Evolutionary conservation across 805 yeast genomes (phyloP).

Genomic region (Lachancea mirantina): DNA sequence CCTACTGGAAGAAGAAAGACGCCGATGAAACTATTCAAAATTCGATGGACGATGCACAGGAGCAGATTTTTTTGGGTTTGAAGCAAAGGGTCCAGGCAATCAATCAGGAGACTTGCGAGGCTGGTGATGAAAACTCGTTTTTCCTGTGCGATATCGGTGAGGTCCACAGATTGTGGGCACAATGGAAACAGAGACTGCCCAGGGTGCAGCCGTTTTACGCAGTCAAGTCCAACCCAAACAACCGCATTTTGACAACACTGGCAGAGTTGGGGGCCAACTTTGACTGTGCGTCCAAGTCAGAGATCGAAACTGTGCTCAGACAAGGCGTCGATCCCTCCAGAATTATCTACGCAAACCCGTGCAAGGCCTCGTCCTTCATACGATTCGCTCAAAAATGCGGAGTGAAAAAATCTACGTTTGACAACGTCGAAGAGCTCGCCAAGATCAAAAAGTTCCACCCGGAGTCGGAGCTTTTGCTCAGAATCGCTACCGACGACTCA

Average conservation of each 20-base stretch:
- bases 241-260: constrained; percentile 48
- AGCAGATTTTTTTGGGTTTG: constrained; percentile 36
- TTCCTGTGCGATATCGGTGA: constrained; percentile 81
- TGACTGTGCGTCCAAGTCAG: constrained; percentile 89
- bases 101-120: constrained; percentile 51
- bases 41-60: constrained; percentile 20
- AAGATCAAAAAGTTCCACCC: constrained; percentile 69
- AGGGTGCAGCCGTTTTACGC: constrained; percentile 85
- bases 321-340: constrained; percentile 58
- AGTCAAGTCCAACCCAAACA: constrained; percentile 84
- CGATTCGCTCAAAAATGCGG: constrained; percentile 54
- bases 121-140: constrained; percentile 81
- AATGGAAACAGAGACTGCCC: constrained; percentile 65
- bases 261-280: constrained; percentile 64
- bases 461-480: constrained; percentile 57
- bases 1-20: too few species aligned
- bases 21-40: constrained; percentile 1
- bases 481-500: constrained; percentile 86
- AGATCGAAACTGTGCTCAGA: constrained; percentile 58
- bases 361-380: constrained; percentile 79
- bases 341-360: constrained; percentile 89
- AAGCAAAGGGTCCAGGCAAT: constrained; percentile 35
- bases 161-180: constrained; percentile 49
- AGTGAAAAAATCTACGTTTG: constrained; percentile 78
- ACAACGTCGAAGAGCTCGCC: constrained; percentile 75